Evolutionary conservation across 2,329 filamentous ascomycete genomes (phyloP).

Genomic region (Tolypocladium amazonense): DNA sequence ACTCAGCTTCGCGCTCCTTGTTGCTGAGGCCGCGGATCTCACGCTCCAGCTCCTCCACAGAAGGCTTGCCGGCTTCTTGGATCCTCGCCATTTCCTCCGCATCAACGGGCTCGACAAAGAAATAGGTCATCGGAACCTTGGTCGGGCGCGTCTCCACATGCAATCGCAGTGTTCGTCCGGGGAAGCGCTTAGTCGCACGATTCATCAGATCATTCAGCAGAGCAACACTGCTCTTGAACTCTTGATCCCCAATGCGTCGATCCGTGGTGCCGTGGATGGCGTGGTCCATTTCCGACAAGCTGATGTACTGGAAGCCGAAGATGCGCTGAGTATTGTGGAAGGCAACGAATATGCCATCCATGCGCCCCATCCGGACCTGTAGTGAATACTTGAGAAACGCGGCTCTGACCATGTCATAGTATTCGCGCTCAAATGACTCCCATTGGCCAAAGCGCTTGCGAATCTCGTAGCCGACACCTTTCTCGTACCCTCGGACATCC

Average conservation of each 20-base stretch:
- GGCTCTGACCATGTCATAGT: conserved; percentile 90
- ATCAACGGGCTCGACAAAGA: conserved; percentile 79
- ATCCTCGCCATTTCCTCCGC: conserved; percentile 61
- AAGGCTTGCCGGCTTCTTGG: conserved; percentile 56
- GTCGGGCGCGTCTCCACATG: conserved; percentile 67
- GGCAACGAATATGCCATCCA: conserved; percentile 97
- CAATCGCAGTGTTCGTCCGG: conserved; percentile 64
- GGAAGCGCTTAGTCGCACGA: conserved; percentile 63
- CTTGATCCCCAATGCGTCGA: conserved; percentile 59
- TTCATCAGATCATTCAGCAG: conserved; percentile 73
- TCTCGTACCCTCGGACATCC: conserved; percentile 61
- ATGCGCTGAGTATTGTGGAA: conserved; percentile 93
- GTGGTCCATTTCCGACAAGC: conserved; percentile 77
- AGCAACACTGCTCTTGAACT: conserved; percentile 73
- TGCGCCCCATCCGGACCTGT: conserved; percentile 91
- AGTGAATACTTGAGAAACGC: conserved; percentile 95
- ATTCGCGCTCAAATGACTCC: conserved; percentile 91
- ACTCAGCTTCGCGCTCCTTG: conserved; percentile 16
- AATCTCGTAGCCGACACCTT: conserved; percentile 81
- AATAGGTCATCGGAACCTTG: conserved; percentile 61
- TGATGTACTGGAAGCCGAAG: conserved; percentile 95
- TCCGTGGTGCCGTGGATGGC: conserved; percentile 72
- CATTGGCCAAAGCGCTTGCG: conserved; percentile 62
- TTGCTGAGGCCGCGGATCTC: conserved; percentile 42
- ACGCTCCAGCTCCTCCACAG: conserved; percentile 59